Base-by-base conservation (phyloP, 2,329 filamentous ascomycete species). In the Dryadomyces quercus-mongolicae region DNA sequence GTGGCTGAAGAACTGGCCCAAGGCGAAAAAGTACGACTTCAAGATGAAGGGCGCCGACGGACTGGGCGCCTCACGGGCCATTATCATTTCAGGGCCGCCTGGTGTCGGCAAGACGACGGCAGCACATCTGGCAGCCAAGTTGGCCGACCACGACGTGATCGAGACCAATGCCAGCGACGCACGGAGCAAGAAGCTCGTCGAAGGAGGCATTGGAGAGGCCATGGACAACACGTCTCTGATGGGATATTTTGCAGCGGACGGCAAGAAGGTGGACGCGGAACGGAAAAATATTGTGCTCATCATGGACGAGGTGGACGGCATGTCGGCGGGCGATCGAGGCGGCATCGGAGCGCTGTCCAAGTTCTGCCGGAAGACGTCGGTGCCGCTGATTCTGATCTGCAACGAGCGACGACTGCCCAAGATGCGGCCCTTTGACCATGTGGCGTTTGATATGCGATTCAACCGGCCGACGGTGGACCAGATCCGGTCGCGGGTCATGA, bases 231-330 rank as follows among this genome's bases (percentile, higher is more conserved):
- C 86, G 0, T 97, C 92, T 21, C 74, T 98, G 13, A 78, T 90
- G 55, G 93, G 93, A 1, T 98, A 86, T 69, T 98, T 97, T 67
- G 83, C 90, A 7, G 83, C 82, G 2, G 87, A 91, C 54, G 86
- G 87, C 22, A 88, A 93, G 68, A 79, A 84, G 55, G 83, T 95
- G 3, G 86, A 96, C 47, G 70, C 74, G 5, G 76, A 76, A 16
- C 97, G 93, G 74, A 95, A 94, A 74, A 96, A 96, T 62, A 82
- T 97, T 38, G 88, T 96, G 6, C 73, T 98, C 50, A 89, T 98
- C 70, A 97, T 98, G 93, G 93, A 98, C 62, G 93, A 98, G 70
- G 93, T 98, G 5, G 93, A 98, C 63, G 93, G 93, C 52, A 97
- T 98, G 93, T 97, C 92, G 57, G 91, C 89, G 40, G 93, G 93